phyloP scores from a whole-genome alignment of 2,329 filamentous ascomycete genomes.

The Verticillium nonalfalfae region DNA sequence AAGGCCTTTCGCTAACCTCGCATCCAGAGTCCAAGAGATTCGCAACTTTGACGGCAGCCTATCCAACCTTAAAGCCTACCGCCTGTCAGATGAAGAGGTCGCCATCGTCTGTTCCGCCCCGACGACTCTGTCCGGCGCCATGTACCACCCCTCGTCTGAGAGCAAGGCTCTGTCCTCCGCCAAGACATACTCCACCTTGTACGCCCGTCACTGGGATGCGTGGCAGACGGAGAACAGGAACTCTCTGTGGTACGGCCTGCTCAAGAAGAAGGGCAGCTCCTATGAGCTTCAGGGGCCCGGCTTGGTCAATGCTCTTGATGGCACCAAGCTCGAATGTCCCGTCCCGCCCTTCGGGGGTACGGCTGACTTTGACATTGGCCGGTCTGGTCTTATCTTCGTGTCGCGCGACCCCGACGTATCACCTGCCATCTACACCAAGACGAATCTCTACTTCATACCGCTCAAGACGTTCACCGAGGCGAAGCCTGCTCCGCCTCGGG shows the following conservation, averaged over 20 bases:
- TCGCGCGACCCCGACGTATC: constrained; percentile 68
- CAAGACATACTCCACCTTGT: constrained; percentile 67
- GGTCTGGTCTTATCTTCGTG: constrained; percentile 62
- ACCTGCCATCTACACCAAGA: constrained; percentile 71
- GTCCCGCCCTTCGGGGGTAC: constrained; percentile 73
- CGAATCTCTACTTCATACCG: constrained; percentile 70
- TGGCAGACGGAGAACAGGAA: constrained; percentile 64
- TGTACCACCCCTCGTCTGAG: constrained; percentile 60
- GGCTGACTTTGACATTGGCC: constrained; percentile 72
- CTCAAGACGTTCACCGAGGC: constrained; percentile 53
- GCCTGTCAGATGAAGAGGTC: constrained; percentile 40
- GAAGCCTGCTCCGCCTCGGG: constrained; percentile 41
- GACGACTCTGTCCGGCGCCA: constrained; percentile 60
- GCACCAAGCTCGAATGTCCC: constrained; percentile 55
- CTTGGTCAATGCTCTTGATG: constrained; percentile 59
- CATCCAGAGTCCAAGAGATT: constrained; percentile 28
- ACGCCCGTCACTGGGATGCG: constrained; percentile 79
- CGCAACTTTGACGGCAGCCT: constrained; percentile 44
- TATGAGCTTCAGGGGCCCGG: constrained; percentile 35
- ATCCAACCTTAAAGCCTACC: constrained; percentile 52
- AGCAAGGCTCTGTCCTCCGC: constrained; percentile 56
- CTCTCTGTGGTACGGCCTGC: constrained; percentile 65
- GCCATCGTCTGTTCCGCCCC: constrained; percentile 56
- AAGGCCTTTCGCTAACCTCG: constrained; percentile 11
- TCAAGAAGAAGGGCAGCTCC: constrained; percentile 37